Conservation (phyloP, 495 filamentous ascomycete genomes). For the Lasiosphaeria miniovina region DNA sequence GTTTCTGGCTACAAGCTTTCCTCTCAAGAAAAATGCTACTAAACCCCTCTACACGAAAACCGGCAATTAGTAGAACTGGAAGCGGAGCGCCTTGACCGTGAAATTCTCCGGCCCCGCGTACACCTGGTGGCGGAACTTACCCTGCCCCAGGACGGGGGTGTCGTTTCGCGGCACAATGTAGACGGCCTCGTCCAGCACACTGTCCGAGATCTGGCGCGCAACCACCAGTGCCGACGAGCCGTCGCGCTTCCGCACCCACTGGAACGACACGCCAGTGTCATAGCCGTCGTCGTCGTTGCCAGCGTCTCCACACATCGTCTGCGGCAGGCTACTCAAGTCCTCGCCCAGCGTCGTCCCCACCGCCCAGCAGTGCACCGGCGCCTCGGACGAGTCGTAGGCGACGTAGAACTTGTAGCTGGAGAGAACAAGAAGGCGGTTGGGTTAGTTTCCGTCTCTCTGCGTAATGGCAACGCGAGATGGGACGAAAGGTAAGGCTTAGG, state of each 20-base stretch:
- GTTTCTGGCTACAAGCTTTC: too few species aligned
- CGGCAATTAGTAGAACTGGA: background rate
- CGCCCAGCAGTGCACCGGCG: slow-evolving; percentile 15
- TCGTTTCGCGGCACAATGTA: slow-evolving; percentile 7
- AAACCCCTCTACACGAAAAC: too few species aligned
- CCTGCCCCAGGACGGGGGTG: slow-evolving; percentile 15
- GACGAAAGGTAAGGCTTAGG: background rate
- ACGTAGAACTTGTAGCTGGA: slow-evolving; percentile 28
- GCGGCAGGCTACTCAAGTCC: slow-evolving; percentile 12
- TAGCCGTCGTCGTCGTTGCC: background rate
- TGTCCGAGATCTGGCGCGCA: slow-evolving; percentile 14
- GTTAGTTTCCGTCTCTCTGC: background rate
- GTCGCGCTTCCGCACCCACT: slow-evolving; percentile 13
- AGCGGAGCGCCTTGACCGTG: slow-evolving; percentile 18
- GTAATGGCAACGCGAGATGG: background rate
- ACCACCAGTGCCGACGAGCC: slow-evolving; percentile 2
- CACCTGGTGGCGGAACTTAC: slow-evolving; percentile 21
- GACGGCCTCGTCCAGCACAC: slow-evolving; percentile 14
- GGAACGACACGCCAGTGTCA: slow-evolving; percentile 20
- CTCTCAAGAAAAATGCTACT: too few species aligned
- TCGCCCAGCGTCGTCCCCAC: slow-evolving; percentile 24
- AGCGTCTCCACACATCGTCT: slow-evolving; percentile 18
- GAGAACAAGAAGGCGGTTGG: background rate
- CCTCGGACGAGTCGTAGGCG: slow-evolving; percentile 1
- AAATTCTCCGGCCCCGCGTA: slow-evolving; percentile 35